Conservation (phyloP, 2,329 filamentous ascomycete genomes). For the Hymenoscyphus albidus region DNA sequence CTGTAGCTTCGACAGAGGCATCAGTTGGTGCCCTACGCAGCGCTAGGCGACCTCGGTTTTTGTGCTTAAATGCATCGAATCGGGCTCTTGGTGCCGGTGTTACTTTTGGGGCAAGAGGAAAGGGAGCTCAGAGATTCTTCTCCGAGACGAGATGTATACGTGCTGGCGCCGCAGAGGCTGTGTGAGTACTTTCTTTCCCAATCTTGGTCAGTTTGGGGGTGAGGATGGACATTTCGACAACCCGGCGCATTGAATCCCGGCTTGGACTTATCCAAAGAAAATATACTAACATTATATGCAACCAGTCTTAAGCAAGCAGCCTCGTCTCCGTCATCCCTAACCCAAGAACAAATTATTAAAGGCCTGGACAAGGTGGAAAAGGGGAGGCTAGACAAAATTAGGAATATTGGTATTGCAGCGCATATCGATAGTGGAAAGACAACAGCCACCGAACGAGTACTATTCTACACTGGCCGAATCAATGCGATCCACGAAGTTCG, state of each 20-base stretch:
- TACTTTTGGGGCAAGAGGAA: conserved; percentile 14
- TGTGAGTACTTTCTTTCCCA: conserved; percentile 24
- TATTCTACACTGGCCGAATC: conserved; percentile 97
- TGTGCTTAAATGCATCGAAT: conserved; percentile 31
- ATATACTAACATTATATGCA: conserved; percentile 7
- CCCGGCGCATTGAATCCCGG: neutral
- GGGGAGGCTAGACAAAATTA: conserved; percentile 71
- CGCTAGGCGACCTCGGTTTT: conserved; percentile 27
- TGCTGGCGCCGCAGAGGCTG: conserved; percentile 31
- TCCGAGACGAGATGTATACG: conserved; percentile 28
- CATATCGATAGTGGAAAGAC: conserved; percentile 99
- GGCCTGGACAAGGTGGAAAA: conserved; percentile 61
- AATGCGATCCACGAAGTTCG: conserved; percentile 96
- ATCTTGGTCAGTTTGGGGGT: neutral
- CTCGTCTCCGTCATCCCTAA: conserved; percentile 26
- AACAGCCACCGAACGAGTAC: conserved; percentile 89
- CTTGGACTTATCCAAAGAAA: neutral
- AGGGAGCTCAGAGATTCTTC: conserved; percentile 29
- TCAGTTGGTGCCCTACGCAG: conserved; percentile 23
- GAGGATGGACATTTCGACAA: neutral
- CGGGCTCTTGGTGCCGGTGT: conserved; percentile 15
- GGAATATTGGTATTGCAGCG: conserved; percentile 97
- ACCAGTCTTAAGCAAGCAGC: conserved; percentile 31
- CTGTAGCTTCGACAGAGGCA: conserved; percentile 28
- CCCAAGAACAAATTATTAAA: conserved; percentile 30